phyloP scores from a whole-genome alignment of 768 basidiomycete species.

The Podaxis sp. region DNA sequence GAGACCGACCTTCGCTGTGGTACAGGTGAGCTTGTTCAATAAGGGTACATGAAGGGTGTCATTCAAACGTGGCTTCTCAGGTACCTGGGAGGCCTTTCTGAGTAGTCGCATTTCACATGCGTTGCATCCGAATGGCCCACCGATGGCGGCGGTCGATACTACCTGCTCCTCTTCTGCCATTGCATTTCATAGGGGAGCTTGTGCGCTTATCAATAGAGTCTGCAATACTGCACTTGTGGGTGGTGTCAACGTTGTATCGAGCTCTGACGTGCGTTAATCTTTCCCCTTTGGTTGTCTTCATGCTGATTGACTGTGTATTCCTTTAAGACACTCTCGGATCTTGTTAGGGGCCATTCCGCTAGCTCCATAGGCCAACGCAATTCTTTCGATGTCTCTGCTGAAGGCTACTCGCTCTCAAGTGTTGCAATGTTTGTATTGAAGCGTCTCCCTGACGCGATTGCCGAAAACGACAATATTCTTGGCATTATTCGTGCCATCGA shows the following conservation, averaged over 20 bases:
- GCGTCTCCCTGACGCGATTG: conserved; percentile 62
- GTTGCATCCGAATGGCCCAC: conserved; percentile 68
- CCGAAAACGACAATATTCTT: conserved; percentile 65
- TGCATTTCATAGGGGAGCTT: conserved; percentile 67
- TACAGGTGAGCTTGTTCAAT: conserved; percentile 47
- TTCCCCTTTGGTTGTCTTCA: background rate
- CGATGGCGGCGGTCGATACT: conserved; percentile 70
- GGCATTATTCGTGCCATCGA: conserved; percentile 70
- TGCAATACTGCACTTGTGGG: conserved; percentile 71
- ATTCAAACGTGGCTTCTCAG: conserved; percentile 30
- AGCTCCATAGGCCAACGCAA: conserved; percentile 68
- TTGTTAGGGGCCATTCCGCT: conserved; percentile 70
- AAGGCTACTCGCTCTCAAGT: conserved; percentile 71
- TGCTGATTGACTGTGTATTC: background rate
- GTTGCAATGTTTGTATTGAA: conserved; percentile 73
- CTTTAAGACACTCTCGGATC: conserved; percentile 63
- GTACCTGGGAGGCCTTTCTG: conserved; percentile 67
- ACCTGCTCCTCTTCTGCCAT: conserved; percentile 73
- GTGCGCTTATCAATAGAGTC: conserved; percentile 61
- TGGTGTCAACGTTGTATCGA: conserved; percentile 70
- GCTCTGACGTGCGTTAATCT: conserved; percentile 58
- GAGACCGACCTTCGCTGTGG: conserved; percentile 71
- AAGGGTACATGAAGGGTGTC: background rate
- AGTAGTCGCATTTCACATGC: conserved; percentile 73
- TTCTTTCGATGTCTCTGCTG: conserved; percentile 67